These are phyloP conservation scores for Talaromyces sp. DNA, from an alignment of 2,329 filamentous ascomycete species.

Conservation along the genomic window DNA sequence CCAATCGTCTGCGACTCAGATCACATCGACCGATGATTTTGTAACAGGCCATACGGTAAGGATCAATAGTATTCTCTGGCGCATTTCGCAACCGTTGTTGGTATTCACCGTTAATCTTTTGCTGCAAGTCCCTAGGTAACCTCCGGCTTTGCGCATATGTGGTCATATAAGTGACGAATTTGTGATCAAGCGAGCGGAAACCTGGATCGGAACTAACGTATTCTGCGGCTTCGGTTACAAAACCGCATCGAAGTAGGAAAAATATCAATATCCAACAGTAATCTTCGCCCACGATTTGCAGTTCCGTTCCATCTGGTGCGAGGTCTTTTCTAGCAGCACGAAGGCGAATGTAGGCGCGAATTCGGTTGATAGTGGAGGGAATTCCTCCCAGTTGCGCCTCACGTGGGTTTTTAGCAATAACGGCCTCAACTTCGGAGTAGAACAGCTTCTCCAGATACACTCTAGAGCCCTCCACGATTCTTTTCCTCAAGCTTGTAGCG, in stretches of 20 bases:
- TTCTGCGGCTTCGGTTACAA: slow-evolving; percentile 74
- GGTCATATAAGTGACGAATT: slow-evolving; percentile 81
- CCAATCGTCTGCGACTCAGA: slow-evolving; percentile 52
- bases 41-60: slow-evolving; percentile 95
- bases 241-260: slow-evolving; percentile 79
- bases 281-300: slow-evolving; percentile 75
- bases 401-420: slow-evolving; percentile 75
- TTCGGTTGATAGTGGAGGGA: slow-evolving; percentile 81
- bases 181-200: slow-evolving; percentile 86
- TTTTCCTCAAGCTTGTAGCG: slow-evolving; percentile 65
- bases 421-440: slow-evolving; percentile 67
- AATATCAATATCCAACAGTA: slow-evolving; percentile 93
- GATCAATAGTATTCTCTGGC: slow-evolving; percentile 81
- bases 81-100: slow-evolving; percentile 77
- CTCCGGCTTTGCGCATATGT: slow-evolving; percentile 76
- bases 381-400: slow-evolving; percentile 87
- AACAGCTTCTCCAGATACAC: slow-evolving; percentile 76
- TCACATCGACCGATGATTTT: slow-evolving; percentile 85
- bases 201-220: slow-evolving; percentile 77
- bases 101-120: slow-evolving; percentile 85
- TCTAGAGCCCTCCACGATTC: slow-evolving; percentile 74
- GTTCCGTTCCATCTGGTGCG: slow-evolving; percentile 70
- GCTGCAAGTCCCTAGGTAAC: slow-evolving; percentile 71
- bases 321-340: slow-evolving; percentile 76
- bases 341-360: slow-evolving; percentile 85